These are phyloP conservation scores for Angomonas deanei DNA, from an alignment of 208 protist genomes.

Conservation along the genomic window DNA sequence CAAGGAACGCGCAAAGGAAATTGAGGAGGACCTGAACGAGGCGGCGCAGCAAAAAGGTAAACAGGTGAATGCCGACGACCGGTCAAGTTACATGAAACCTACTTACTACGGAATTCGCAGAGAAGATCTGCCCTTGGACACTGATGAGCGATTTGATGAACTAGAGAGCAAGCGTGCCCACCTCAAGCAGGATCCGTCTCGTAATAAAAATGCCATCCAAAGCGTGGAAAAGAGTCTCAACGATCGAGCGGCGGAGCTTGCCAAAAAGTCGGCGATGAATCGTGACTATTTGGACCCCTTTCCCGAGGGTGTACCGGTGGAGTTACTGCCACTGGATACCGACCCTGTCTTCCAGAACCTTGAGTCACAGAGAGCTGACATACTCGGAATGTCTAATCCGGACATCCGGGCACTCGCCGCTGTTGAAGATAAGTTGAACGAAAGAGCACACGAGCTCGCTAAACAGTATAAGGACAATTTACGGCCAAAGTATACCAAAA, in stretches of 20 bases:
- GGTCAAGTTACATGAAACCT: slow-evolving; percentile 37
- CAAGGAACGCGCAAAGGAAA: slow-evolving; percentile 3
- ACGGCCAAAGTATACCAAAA: slow-evolving; percentile 29
- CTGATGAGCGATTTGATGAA: slow-evolving; percentile 21
- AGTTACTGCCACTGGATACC: slow-evolving; percentile 33
- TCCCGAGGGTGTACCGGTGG: slow-evolving; percentile 48
- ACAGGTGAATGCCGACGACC: slow-evolving; percentile 33
- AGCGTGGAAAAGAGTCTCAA: slow-evolving; percentile 35
- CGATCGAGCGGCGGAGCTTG: slow-evolving; percentile 28
- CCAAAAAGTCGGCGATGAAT: slow-evolving; percentile 16
- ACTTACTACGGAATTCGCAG: slow-evolving; percentile 23
- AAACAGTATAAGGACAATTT: slow-evolving; percentile 23
- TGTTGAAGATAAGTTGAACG: slow-evolving; percentile 33
- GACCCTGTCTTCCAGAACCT: slow-evolving; percentile 36
- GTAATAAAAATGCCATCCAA: slow-evolving; percentile 26
- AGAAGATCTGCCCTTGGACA: slow-evolving; percentile 34
- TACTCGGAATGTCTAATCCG: slow-evolving; percentile 17
- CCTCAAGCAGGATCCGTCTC: slow-evolving; percentile 17
- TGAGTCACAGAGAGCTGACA: slow-evolving; percentile 36
- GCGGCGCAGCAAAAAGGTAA: slow-evolving; percentile 27
- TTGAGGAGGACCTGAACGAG: slow-evolving; percentile 20
- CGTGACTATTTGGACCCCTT: slow-evolving; percentile 29
- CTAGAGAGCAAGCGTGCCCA: slow-evolving; percentile 54
- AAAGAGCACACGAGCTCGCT: slow-evolving; percentile 24
- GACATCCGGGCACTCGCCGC: slow-evolving; percentile 19